Conservation (phyloP, 208 protist genomes). For the Acanthamoeba lenticulata region DNA sequence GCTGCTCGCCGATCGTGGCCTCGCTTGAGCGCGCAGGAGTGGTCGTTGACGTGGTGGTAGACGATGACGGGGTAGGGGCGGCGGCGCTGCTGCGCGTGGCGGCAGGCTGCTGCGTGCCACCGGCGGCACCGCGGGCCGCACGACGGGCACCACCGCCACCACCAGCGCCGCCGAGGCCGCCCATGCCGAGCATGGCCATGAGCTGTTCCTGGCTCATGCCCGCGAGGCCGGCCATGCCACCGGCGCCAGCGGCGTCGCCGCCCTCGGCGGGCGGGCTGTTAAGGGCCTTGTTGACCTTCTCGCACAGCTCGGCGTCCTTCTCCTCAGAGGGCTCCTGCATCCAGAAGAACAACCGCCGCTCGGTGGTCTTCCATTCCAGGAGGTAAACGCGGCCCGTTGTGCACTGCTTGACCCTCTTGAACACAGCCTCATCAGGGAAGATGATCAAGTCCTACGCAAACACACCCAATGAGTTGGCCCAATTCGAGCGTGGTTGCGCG, state of each 20-base stretch:
- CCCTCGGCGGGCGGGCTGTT: slow-evolving; percentile 45
- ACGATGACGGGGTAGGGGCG: too few species aligned
- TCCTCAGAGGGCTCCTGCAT: slow-evolving; percentile 80
- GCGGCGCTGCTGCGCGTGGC: not conserved
- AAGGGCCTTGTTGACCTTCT: slow-evolving; percentile 71
- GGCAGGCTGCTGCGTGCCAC: not conserved
- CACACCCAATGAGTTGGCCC: too few species aligned
- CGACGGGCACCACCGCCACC: not conserved
- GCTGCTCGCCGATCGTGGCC: not conserved
- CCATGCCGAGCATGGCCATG: slow-evolving; percentile 46
- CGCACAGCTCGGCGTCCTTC: slow-evolving; percentile 63
- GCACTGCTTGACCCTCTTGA: slow-evolving; percentile 74
- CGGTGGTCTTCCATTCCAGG: slow-evolving; percentile 75
- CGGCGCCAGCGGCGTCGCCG: not conserved
- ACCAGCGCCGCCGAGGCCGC: not conserved
- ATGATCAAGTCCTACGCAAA: slow-evolving; percentile 78
- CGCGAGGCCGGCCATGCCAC: not conserved
- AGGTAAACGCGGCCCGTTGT: slow-evolving; percentile 81
- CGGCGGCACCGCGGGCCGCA: not conserved
- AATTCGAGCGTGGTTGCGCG: too few species aligned
- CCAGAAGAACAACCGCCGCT: slow-evolving; percentile 81
- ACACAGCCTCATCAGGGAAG: slow-evolving; percentile 81
- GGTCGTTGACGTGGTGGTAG: not conserved
- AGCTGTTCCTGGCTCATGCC: slow-evolving; percentile 43
- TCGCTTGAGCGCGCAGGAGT: not conserved